Base-by-base conservation (phyloP, 331 rosid genomes). In the Quercus lobata region DNA sequence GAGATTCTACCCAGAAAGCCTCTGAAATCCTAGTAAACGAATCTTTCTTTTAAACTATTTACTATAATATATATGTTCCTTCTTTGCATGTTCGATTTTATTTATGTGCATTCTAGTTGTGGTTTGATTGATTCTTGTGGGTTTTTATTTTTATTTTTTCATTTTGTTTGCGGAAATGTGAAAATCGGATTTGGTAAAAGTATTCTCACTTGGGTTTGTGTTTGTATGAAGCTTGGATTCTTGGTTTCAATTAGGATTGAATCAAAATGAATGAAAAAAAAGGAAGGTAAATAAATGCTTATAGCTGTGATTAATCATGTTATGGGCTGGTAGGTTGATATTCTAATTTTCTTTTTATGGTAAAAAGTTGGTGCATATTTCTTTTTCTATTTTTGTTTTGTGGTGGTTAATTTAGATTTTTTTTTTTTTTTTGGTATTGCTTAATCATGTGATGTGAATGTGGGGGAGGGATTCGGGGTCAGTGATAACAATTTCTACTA, bases 1-100 rank as follows among this genome's bases (percentile, higher is more conserved):
- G 91, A 0, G 92, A 96, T 75, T 76, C 89, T 15, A 83, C 87
- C 2, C 89, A 91, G 16, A 72, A 92, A 5, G 98, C 94, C 25
- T 69, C 88, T 17, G 85, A 80, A 79, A 86, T 91, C 73, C 76
- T 93, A 91, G 99, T 92, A 80, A 62, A 3, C 15, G 4, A 14
- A 3, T 49, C 54, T 49, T 14, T 49, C 54, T 49, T 49, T 8
- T 8, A 41, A 41, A 9, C 46, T 41, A 0, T 8, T 37, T 41
- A 41, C 46, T 41, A 41, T 41, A 41, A 41, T 41, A 41, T 22
- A 41, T 75, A 57, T 60, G 2, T 53, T 22, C 46, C 12, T 41
- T 41, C 46, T 44, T 62, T 70, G 19, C 25, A 25, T 34, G 8
- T 18, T 46, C 1, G 21, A 17, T 57, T 21, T 22, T 58, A 3